Base-by-base conservation (phyloP, 2,329 filamentous ascomycete species). In the Colletotrichum horii region DNA sequence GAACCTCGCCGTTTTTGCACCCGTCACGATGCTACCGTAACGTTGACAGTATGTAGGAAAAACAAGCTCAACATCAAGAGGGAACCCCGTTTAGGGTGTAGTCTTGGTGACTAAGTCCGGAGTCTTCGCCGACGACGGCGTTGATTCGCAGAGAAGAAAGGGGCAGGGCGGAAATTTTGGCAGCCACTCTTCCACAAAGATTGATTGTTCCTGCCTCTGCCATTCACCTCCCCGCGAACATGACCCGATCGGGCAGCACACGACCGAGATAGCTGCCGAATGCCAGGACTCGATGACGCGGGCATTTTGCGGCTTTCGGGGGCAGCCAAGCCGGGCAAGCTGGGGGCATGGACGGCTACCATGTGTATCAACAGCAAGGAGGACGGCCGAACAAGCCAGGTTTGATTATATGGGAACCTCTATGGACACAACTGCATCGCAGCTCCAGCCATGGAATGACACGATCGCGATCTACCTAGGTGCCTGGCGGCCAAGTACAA, bases 261-360 rank as follows among this genome's bases (percentile, higher is more conserved):
- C 67, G 15, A 32, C 69, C 61, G 38, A 66, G 52, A 60, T 34
- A 26, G 38, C 61, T 32, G 28, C 48, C 72, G 60, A 28, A 7
- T 22, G 56, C 16, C 28, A 28, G 43, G n/a, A n/a, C 32, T 75
- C 26, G 43, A 75, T 36, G 69, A 73, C 58, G 70, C 64, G 64
- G 64, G 70, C 56, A 75, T 43, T 72, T 55, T 68, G 73, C 64
- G 32, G 43, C 58, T 22, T 68, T 68, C 64, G 43, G 56, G 43
- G n/a, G 34, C 43, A 55, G 48, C 48, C 71, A 58, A 48, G 58
- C 34, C 70, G 61, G 72, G n/a, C 52, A 16, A 36, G 15, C 26
- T 32, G 22, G 8, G 8, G n/a, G 71, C 24, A 71, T 26, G 65
- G 65, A 56, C 48, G 24, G 36, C 38, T 52, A 22, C 34, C 34